phyloP scores from a whole-genome alignment of 2,329 filamentous ascomycete genomes.

The Penicillium sp. region DNA sequence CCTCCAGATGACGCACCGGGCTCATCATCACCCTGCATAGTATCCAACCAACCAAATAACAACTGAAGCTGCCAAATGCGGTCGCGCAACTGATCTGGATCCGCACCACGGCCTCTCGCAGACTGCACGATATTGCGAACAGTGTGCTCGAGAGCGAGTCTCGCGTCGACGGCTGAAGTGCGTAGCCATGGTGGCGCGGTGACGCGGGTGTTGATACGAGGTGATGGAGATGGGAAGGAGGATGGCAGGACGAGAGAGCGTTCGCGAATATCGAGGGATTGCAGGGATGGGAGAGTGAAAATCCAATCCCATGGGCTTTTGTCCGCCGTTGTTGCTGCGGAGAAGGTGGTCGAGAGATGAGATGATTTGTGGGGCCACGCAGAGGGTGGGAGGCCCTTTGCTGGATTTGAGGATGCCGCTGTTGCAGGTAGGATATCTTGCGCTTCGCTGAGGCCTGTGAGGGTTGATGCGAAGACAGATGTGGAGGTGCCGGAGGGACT shows the following conservation, averaged over 20 bases:
- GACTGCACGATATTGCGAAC: conserved; percentile 34
- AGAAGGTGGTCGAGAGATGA: conserved; percentile 19
- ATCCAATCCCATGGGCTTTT: conserved; percentile 68
- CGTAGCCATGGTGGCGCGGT: conserved; percentile 51
- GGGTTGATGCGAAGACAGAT: conserved; percentile 68
- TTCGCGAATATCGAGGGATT: conserved; percentile 62
- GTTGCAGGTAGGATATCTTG: conserved; percentile 43
- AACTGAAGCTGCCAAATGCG: conserved; percentile 61
- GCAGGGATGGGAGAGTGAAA: conserved; percentile 60
- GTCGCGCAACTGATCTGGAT: conserved; percentile 51
- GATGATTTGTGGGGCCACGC: conserved; percentile 24
- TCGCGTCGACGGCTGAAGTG: conserved; percentile 66
- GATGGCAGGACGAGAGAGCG: conserved; percentile 59
- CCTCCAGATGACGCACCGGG: not conserved
- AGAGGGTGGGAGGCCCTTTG: conserved; percentile 25
- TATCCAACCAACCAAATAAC: conserved; percentile 67
- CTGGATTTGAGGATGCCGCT: conserved; percentile 20
- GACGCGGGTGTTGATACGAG: conserved; percentile 34
- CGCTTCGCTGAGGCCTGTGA: conserved; percentile 68
- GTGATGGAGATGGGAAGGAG: conserved; percentile 31
- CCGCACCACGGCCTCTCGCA: conserved; percentile 30
- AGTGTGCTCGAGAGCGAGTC: conserved; percentile 62
- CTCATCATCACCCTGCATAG: conserved; percentile 14
- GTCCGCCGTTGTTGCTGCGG: conserved; percentile 29
- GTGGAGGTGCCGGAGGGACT: conserved; percentile 54